Evolutionary conservation across 1,284 basidiomycete species (phyloP).

Genomic region (Boletus semigastroideus): DNA sequence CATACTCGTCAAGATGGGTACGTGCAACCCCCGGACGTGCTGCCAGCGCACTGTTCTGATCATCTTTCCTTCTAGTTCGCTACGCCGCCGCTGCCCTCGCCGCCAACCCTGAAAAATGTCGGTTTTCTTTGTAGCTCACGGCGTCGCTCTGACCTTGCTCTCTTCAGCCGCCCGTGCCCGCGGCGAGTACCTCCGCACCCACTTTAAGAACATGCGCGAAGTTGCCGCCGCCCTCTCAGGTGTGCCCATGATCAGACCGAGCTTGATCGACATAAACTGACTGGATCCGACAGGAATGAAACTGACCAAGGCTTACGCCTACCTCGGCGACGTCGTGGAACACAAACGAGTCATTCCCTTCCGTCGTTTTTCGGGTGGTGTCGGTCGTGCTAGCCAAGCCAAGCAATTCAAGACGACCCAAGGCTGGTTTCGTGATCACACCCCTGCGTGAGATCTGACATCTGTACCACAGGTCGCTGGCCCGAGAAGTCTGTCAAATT

Average conservation of each 20-base stretch:
- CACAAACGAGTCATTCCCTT: conserved; percentile 98
- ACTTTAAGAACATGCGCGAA: conserved; percentile 99
- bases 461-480: conserved; percentile 85
- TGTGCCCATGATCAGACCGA: conserved; percentile 37
- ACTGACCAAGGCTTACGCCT: conserved; percentile 93
- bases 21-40: conserved; percentile 13
- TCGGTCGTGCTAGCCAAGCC: conserved; percentile 96
- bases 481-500: conserved; percentile 99
- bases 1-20: conserved; percentile 37
- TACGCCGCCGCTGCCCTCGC: conserved; percentile 86
- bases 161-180: conserved; percentile 82
- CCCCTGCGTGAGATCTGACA: neutral
- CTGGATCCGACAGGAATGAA: conserved; percentile 68
- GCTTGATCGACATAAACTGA: neutral
- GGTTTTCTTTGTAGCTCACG: conserved; percentile 31
- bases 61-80: conserved; percentile 59
- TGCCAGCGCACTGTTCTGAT: conserved; percentile 8
- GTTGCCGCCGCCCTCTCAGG: conserved; percentile 87
- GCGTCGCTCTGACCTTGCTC: conserved; percentile 16
- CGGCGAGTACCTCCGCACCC: conserved; percentile 97
- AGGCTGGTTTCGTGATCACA: conserved; percentile 55
- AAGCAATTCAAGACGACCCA: conserved; percentile 98
- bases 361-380: conserved; percentile 95
- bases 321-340: conserved; percentile 93
- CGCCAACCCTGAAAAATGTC: conserved; percentile 92